Percentiles rank a stretch among this genome's conserved stretches.
Conservation (phyloP, 2,329 filamentous ascomycete genomes). For the Verticillium albo-atrum region DNA sequence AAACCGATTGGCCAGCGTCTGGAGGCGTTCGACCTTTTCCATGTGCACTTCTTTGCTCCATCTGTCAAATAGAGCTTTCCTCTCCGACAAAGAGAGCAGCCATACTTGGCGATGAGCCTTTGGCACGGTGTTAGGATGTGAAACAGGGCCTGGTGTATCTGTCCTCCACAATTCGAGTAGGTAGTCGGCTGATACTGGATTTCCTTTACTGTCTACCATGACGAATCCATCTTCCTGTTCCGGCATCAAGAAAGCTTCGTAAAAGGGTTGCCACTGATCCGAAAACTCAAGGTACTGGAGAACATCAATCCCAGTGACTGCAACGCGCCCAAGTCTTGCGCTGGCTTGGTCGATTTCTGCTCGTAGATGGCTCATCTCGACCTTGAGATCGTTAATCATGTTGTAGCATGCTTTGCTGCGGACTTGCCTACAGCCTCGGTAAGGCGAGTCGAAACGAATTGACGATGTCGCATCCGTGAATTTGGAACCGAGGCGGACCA, state of each 20-base stretch:
- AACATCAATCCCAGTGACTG: constrained; percentile 20
- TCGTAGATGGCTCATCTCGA: constrained; percentile 22
- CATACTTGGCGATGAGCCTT: constrained; percentile 14
- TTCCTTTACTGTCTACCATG: constrained; percentile 40
- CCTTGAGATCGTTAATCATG: constrained; percentile 37
- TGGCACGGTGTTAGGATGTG: constrained; percentile 22
- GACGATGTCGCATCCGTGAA: constrained; percentile 40
- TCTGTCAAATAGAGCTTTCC: constrained; percentile 8
- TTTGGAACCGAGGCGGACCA: constrained; percentile 63
- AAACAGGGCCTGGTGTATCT: constrained; percentile 28
- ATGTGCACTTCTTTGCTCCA: constrained; percentile 43
- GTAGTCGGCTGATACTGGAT: constrained; percentile 36
- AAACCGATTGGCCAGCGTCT: constrained; percentile 30
- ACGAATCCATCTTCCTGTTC: constrained; percentile 37
- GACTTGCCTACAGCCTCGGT: constrained; percentile 18
- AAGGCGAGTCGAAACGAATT: constrained; percentile 41
- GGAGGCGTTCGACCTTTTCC: constrained; percentile 44
- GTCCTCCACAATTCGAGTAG: constrained; percentile 51
- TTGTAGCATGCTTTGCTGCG: constrained; percentile 27
- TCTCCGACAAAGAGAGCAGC: constrained; percentile 7
- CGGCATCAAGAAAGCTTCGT: constrained; percentile 52
- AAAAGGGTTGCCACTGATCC: constrained; percentile 43
- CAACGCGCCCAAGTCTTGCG: constrained; percentile 6
- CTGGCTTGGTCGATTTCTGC: constrained; percentile 20
- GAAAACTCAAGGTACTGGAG: constrained; percentile 47